Base-by-base conservation (phyloP, 2,329 filamentous ascomycete genomes). In the Stagonosporopsis chrysanthemi region DNA sequence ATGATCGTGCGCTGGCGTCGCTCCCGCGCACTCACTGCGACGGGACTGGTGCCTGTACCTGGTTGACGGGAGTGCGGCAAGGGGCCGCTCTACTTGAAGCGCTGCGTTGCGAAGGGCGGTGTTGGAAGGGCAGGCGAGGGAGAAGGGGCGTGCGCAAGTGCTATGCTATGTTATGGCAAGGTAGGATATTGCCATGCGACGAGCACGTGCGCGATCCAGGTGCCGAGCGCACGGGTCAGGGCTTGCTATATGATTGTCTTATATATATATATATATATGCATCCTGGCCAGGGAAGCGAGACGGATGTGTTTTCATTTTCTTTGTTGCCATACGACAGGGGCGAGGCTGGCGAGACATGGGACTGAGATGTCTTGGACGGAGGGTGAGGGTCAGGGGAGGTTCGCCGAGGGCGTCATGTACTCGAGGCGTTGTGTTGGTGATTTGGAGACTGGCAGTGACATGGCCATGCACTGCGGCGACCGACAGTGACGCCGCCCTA, bases 151-250 rank as follows among this genome's bases (percentile, higher is more conserved):
- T n/a, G 40, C 17, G 4, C 40, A 33, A 9, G 15, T 29, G 26
- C 28, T 31, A 31, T 12, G 9, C 11, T 11, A 31, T 31, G 11
- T 15, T 23, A 29, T 12, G 48, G 9, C 29, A 31, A 24, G 35
- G 52, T 52, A 38, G 47, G 23, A 52, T 51, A 23, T 26, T 6
- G 43, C 47, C 42, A 56, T 29, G 52, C 52, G 52, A 29, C 9
- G 40, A 17, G 45, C 52, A 56, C 53, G 53, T 56, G 53, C 36
- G 41, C 29, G 31, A 17, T 39, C 40, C 46, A 46, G 28, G 35
- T 46, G 41, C 53, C 46, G 35, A 36, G 12, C 8, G 5, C 14
- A 26, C 47, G 53, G 53, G 46, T 51, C 28, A 41, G 22, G 46
- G 33, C 33, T 23, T 24, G 43, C 14, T 31, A 51, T 50, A 47